phyloP scores from a whole-genome alignment of 176 grass and related monocot species.

The Eleusine coracana region DNA sequence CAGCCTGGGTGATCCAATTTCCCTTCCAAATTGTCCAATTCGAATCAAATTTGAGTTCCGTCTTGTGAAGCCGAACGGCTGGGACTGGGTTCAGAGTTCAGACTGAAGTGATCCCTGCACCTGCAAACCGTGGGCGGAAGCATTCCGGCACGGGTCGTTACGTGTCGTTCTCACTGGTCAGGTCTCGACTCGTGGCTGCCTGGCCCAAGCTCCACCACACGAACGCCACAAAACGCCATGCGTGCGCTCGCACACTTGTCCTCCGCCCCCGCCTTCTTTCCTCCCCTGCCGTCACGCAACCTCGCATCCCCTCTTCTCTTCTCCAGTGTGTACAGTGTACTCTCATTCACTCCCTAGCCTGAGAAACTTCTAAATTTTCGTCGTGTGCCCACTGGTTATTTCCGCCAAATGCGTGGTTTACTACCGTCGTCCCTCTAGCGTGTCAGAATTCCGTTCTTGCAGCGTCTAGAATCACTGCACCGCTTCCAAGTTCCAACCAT shows the following conservation, averaged over 20 bases:
- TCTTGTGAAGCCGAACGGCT: not conserved
- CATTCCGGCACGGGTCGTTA: not conserved
- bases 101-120: not conserved
- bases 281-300: constrained; percentile 54
- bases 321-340: not conserved
- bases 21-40: not conserved
- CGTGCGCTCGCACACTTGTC: constrained; percentile 3
- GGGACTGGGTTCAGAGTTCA: no score
- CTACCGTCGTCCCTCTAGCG: not conserved
- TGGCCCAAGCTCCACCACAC: constrained; percentile 46
- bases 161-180: constrained; percentile 31
- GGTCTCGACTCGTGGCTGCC: not conserved
- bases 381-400: not conserved
- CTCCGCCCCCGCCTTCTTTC: not conserved
- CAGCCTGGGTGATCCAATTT: not conserved
- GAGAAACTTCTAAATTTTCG: constrained; percentile 5
- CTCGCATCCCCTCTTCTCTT: not conserved
- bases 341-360: not conserved
- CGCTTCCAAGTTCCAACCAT: not conserved
- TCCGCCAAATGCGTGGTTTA: not conserved
- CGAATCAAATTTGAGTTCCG: not conserved
- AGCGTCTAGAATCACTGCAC: constrained; percentile 26
- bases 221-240: constrained; percentile 37
- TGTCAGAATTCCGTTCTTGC: constrained; percentile 15
- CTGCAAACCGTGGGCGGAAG: constrained; percentile 17